phyloP scores from a whole-genome alignment of 495 filamentous ascomycete species.

The Niebla homalea region DNA sequence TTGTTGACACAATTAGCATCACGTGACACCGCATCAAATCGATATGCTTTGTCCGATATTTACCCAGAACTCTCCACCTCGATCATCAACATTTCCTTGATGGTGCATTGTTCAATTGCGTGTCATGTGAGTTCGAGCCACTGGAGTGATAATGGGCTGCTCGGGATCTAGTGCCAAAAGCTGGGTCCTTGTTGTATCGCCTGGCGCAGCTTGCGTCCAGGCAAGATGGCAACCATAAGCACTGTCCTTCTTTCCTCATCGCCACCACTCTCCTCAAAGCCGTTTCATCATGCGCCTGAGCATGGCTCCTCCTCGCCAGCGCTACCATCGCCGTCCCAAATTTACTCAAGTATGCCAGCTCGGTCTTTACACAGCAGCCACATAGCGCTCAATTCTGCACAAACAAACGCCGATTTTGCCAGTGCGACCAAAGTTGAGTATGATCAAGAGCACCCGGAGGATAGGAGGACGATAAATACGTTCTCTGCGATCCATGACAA shows the following conservation, averaged over 20 bases:
- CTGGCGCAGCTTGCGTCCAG: constrained; percentile 6
- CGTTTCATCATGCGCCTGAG: constrained; percentile 11
- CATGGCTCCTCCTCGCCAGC: constrained; percentile 21
- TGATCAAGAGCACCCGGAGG: no score
- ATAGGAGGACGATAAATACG: no score
- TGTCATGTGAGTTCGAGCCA: no score
- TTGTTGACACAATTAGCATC: no score
- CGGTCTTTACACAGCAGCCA: constrained; percentile 23
- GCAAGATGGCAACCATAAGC: constrained; percentile 17
- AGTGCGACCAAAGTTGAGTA: constrained; percentile 24
- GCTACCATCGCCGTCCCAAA: constrained; percentile 25
- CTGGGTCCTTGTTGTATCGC: neutral
- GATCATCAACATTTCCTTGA: no score
- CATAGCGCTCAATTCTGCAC: constrained; percentile 20
- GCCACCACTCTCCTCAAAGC: constrained; percentile 18
- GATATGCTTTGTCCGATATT: no score
- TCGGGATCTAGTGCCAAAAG: neutral
- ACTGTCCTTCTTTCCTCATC: constrained; percentile 30
- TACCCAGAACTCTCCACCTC: no score
- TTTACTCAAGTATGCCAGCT: constrained; percentile 23
- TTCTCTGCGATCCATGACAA: no score
- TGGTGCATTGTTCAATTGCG: no score
- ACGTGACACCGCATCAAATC: no score
- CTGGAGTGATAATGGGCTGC: no score
- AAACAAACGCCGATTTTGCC: constrained; percentile 24